Percentiles rank a stretch among this genome's conserved stretches.
phyloP scores from a whole-genome alignment of 805 yeast species.

The Suhomyces tanzawaensis region DNA sequence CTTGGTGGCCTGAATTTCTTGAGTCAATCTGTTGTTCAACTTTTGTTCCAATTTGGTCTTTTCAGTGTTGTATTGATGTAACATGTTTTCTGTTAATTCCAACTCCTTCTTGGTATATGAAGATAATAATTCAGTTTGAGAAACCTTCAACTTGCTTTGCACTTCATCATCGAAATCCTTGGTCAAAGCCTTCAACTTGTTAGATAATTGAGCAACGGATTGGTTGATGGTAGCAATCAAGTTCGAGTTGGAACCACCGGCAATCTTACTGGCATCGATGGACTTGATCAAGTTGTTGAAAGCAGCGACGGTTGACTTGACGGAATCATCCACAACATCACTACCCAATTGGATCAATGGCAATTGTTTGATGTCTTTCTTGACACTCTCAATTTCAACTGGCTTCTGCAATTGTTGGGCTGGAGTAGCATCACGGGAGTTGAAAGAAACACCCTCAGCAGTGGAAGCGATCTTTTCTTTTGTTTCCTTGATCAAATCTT shows the following conservation, averaged over 20 bases:
- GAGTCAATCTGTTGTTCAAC: conserved; percentile 53
- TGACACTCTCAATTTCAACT: conserved; percentile 35
- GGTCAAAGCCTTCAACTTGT: conserved; percentile 33
- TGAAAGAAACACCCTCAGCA: conserved; percentile 2
- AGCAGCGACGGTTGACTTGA: conserved; percentile 34
- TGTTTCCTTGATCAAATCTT: conserved; percentile 34
- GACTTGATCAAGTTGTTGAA: conserved; percentile 38
- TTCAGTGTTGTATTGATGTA: conserved; percentile 60
- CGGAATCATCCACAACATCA: conserved; percentile 31
- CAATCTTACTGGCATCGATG: conserved; percentile 29
- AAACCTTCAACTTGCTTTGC: conserved; percentile 30
- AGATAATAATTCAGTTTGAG: conserved; percentile 40
- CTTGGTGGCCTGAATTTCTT: conserved; percentile 68
- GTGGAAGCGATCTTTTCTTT: conserved; percentile 26
- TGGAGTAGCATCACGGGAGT: conserved; percentile 25
- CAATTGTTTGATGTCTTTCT: conserved; percentile 28
- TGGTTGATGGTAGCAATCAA: conserved; percentile 32
- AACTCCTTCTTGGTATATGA: conserved; percentile 48
- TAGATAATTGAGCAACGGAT: conserved; percentile 29
- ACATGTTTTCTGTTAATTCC: conserved; percentile 56
- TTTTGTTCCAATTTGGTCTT: conserved; percentile 58
- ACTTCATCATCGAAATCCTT: conserved; percentile 36
- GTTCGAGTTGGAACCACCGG: conserved; percentile 23
- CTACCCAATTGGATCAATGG: conserved; percentile 31
- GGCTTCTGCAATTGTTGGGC: conserved; percentile 43